Evolutionary conservation across 2,329 filamentous ascomycete genomes (phyloP).

Genomic region (Eurotiales sp.): DNA sequence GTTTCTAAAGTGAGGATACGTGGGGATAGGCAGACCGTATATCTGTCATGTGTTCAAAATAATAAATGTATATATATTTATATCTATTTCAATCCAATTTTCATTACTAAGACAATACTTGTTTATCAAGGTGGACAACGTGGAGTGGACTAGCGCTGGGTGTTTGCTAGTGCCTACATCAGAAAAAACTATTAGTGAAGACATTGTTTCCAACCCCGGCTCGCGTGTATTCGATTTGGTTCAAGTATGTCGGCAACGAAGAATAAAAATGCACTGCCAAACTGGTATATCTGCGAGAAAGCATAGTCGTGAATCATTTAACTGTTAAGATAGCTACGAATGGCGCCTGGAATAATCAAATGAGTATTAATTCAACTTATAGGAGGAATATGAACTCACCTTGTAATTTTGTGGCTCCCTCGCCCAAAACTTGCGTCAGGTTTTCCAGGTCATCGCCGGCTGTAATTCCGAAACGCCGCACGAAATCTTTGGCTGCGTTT

Average conservation of each 20-base stretch:
- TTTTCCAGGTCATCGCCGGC: conserved; percentile 96
- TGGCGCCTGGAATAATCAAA: conserved; percentile 36
- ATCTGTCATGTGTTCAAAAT: too few relatives aligned
- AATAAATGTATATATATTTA: too few relatives aligned
- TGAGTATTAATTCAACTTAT: not conserved
- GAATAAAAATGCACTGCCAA: not conserved
- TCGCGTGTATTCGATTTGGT: too few relatives aligned
- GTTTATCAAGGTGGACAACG: not conserved
- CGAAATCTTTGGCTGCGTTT: conserved; percentile 90
- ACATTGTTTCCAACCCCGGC: too few relatives aligned
- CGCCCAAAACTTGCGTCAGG: conserved; percentile 74
- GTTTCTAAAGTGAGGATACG: too few relatives aligned
- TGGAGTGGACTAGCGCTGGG: not conserved
- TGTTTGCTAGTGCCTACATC: conserved; percentile 12
- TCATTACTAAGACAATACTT: conserved; percentile 8
- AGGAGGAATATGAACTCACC: conserved; percentile 44
- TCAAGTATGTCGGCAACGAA: not conserved
- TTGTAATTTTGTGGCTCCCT: conserved; percentile 80
- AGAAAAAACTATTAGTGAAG: conserved; percentile 15
- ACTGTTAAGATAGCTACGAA: conserved; percentile 48
- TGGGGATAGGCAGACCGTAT: too few relatives aligned
- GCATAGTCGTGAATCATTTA: conserved; percentile 26
- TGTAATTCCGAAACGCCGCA: conserved; percentile 90
- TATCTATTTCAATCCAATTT: not conserved
- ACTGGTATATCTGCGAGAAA: conserved; percentile 13